Evolutionary conservation across 176 grass and related monocot genomes (phyloP).

Genomic region (Eleusine coracana): DNA sequence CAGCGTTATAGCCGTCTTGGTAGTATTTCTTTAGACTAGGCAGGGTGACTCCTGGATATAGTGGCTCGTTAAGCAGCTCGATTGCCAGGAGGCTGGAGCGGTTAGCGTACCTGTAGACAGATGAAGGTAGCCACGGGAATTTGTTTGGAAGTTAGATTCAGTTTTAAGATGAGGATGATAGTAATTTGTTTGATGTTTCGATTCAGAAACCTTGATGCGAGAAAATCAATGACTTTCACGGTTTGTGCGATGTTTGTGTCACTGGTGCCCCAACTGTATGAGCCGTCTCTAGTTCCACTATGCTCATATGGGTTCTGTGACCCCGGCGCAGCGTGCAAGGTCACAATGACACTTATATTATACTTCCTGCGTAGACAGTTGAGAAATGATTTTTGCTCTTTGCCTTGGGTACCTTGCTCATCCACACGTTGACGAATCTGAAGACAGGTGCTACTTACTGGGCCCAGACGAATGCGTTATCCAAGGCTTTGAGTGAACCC

Average conservation of each 20-base stretch:
- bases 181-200: not conserved
- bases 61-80: constrained; percentile 72
- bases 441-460: constrained; percentile 36
- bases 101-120: constrained; percentile 48
- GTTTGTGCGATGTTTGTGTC: constrained; percentile 50
- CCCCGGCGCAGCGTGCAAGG: constrained; percentile 52
- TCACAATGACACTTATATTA: constrained; percentile 49
- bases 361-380: constrained; percentile 28
- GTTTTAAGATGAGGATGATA: not conserved
- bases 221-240: constrained; percentile 50
- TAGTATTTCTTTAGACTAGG: constrained; percentile 63
- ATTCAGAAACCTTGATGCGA: constrained; percentile 34
- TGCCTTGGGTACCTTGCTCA: too few species aligned
- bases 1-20: constrained; percentile 53
- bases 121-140: not conserved
- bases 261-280: constrained; percentile 49
- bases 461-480: constrained; percentile 63
- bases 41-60: constrained; percentile 41
- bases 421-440: too few species aligned
- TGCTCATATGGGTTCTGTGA: constrained; percentile 57
- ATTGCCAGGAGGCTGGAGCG: constrained; percentile 55
- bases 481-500: constrained; percentile 51
- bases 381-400: not conserved
- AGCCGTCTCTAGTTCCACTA: constrained; percentile 46
- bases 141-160: not conserved